A percentile compares a stretch with the other conserved stretches of the same genome.
Conservation (phyloP, 495 filamentous ascomycete species). For the Daldinia caldariorum region DNA sequence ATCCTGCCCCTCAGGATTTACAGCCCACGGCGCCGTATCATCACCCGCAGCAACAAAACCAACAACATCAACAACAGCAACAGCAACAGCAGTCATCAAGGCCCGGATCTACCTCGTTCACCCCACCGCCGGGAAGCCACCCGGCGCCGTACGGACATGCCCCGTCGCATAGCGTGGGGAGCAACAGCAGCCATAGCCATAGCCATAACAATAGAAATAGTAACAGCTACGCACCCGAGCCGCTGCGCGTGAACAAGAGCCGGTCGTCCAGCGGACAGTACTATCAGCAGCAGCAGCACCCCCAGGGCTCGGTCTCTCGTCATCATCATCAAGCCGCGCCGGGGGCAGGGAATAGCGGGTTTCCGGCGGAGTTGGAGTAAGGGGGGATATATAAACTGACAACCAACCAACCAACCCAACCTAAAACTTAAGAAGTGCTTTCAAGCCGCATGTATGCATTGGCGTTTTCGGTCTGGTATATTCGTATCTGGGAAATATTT, state of each 20-base stretch:
- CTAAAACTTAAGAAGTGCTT: no score
- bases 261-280: slow-evolving; percentile 7
- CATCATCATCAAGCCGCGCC: neutral
- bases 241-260: slow-evolving; percentile 26
- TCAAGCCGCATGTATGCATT: neutral
- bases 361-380: slow-evolving; percentile 37
- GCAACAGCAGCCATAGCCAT: neutral
- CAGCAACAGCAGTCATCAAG: slow-evolving; percentile 1
- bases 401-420: no score
- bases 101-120: neutral
- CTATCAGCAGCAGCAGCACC: slow-evolving; percentile 1
- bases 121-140: neutral
- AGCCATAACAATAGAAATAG: neutral
- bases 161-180: neutral
- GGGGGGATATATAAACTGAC: neutral
- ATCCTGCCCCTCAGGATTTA: neutral
- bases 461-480: neutral
- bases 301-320: neutral
- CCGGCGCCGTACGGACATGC: neutral
- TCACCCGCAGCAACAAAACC: neutral
- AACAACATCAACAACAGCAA: neutral
- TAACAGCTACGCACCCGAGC: slow-evolving; percentile 24
- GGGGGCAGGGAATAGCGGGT: slow-evolving; percentile 1
- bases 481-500: neutral
- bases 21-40: slow-evolving; percentile 8